These are phyloP conservation scores for Davidsoniella virescens DNA, from an alignment of 2,329 filamentous ascomycete species.

Conservation along the genomic window DNA sequence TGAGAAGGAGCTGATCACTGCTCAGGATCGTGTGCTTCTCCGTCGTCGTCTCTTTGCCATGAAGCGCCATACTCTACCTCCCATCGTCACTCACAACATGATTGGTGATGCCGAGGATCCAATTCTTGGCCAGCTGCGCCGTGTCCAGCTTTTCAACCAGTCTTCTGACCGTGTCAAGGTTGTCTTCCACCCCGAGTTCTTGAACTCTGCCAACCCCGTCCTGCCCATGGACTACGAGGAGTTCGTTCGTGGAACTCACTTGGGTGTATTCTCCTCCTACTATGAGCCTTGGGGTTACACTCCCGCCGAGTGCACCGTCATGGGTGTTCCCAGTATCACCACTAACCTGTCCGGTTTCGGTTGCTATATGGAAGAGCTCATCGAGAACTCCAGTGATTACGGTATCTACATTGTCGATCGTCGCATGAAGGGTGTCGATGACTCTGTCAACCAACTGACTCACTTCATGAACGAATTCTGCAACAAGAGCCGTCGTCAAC, in stretches of 20 bases:
- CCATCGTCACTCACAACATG: constrained; percentile 99
- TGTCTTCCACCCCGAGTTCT: constrained; percentile 93
- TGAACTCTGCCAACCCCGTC: constrained; percentile 90
- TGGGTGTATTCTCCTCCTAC: constrained; percentile 93
- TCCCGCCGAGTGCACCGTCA: constrained; percentile 93
- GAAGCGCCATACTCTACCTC: constrained; percentile 80
- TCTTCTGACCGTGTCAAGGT: constrained; percentile 91
- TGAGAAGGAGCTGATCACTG: constrained; percentile 88
- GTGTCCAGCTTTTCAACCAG: constrained; percentile 95
- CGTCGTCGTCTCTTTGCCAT: constrained; percentile 87
- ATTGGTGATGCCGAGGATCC: constrained; percentile 84
- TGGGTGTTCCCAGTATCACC: constrained; percentile 96
- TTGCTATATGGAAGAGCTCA: constrained; percentile 98
- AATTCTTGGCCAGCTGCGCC: constrained; percentile 85
- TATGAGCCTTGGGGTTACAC: constrained; percentile 99
- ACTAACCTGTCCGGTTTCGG: constrained; percentile 96
- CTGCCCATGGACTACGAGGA: constrained; percentile 95
- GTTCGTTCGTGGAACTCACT: constrained; percentile 89
- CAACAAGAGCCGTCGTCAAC: constrained; percentile 81
- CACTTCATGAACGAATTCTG: constrained; percentile 75
- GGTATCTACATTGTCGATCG: constrained; percentile 98
- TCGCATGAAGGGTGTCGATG: constrained; percentile 85
- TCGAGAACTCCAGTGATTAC: constrained; percentile 95
- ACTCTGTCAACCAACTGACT: constrained; percentile 93
- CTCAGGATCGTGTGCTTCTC: constrained; percentile 81